Evolutionary conservation across 164 flowering plant genomes (phyloP), one percentile per base, ranked within the genome.

Genomic region (Warburgia ugandensis): DNA sequence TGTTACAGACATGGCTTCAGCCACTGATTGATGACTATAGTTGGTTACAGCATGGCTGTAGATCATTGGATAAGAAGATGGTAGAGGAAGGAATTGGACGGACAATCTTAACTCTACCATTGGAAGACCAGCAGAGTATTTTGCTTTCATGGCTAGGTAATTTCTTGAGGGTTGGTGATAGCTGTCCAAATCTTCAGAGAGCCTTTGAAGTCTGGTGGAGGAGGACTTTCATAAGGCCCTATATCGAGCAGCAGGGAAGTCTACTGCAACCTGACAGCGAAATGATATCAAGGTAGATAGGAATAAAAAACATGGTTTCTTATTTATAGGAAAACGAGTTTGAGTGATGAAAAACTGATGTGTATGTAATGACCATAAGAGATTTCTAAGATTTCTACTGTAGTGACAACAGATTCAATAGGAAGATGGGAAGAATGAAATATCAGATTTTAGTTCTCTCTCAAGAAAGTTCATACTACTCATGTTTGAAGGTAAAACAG

Each of bases 141-240:
- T 46, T 94, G 73, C 87, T 94, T 1, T 29, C 76, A 32, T 94
- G 99, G 99, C 57, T 89, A 63, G 83, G 88, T 5, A 74, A 74
- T 50, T 94, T 94, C 50, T 58, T 94, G 47, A 84, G 79, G 64
- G 72, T 70, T 0, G 99, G 99, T 12, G 95, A 89, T 54, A 80
- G 66, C 46, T 94, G 97, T 69, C 99, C 99, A 1, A 94, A 94
- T 77, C 90, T 94, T 59, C 90, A 82, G 57, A 73, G 76, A 49
- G 99, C 99, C 13, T 92, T 92, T 59, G 95, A 88, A 75, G 97
- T 92, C n/a, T 92, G 99, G 99, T 92, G 99, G 99, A 72, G 97
- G 41, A 71, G 97, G 58, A 75, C 99, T 22, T 92, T 88, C 54
- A 50, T 79, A 28, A 76, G 84, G 68, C 91, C 95, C 6, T 76